Evolutionary conservation across 129 eudicot species (phyloP), one percentile per base, ranked within the genome.

Genomic region (Arctium lappa): DNA sequence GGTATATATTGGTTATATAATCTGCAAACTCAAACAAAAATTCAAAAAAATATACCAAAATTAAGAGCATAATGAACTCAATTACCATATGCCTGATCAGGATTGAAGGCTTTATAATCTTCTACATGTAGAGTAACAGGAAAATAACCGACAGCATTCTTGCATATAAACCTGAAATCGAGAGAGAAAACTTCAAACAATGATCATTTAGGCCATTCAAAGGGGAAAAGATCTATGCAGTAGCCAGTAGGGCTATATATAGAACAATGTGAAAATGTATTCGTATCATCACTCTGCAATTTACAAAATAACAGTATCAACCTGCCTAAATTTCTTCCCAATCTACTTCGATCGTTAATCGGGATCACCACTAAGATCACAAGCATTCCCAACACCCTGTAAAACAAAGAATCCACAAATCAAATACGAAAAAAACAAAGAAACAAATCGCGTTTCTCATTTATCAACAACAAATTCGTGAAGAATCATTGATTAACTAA

Each of bases 81-180:
- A 11, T 60, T 87, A 93, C 98, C 99, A 85, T 95, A 95, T 56
- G 99, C 94, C 81, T 89, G 90, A 86, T 90, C 89, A 40, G 98
- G 97, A 83, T 89, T 88, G 83, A 95, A 95, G 82, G 97, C 97
- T 80, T 91, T 89, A 66, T 88, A 87, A 83, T 95, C 98, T 87
- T 95, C 99, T 29, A 95, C 95, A 81, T 89, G 76, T 39, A 95
- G 81, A 63, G 85, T 86, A 75, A 93, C 88, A 13, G 99, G 99
- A 77, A 96, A 96, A 89, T 91, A 93, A 44, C 97, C 97, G 31
- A 88, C 86, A 33, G 92, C 95, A 85, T 96, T 92, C 88, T 93
- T 91, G 80, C 99, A 96, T 77, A 96, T 90, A 85, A 86, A 93
- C 87, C 99, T 96, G 95, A 72, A 79, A 79, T 31, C 10, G 6